phyloP scores from a whole-genome alignment of 2,329 filamentous ascomycete genomes.

The Talaromyces funiculosus region DNA sequence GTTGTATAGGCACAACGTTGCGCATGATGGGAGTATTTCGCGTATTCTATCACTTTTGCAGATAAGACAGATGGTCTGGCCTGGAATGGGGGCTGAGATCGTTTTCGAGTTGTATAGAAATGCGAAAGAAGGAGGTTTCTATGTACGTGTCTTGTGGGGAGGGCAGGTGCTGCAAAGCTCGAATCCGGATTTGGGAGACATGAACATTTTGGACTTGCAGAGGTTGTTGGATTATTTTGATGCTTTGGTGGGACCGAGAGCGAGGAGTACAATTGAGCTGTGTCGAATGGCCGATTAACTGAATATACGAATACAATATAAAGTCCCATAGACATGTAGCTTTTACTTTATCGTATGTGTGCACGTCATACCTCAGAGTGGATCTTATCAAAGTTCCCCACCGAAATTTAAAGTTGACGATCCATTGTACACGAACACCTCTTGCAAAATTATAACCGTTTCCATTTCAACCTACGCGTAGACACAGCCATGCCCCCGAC shows the following conservation, averaged over 20 bases:
- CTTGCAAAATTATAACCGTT: no score
- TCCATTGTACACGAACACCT: background rate
- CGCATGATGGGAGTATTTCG: constrained; percentile 70
- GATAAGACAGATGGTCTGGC: constrained; percentile 73
- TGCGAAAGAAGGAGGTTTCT: constrained; percentile 38
- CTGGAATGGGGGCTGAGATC: constrained; percentile 73
- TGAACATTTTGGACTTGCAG: constrained; percentile 66
- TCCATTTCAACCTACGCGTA: no score
- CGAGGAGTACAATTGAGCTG: constrained; percentile 20
- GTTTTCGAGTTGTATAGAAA: constrained; percentile 67
- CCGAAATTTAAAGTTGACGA: constrained; percentile 2
- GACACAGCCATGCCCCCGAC: constrained; percentile 10
- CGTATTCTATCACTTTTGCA: constrained; percentile 65
- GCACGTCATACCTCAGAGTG: background rate
- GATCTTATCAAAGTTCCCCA: background rate
- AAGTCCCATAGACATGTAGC: no score
- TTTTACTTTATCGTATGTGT: no score
- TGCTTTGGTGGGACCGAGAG: constrained; percentile 56
- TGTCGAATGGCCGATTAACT: background rate
- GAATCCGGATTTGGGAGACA: constrained; percentile 59
- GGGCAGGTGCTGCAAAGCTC: constrained; percentile 63
- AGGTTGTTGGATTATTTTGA: constrained; percentile 65
- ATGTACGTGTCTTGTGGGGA: constrained; percentile 64
- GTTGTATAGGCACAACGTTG: constrained; percentile 69
- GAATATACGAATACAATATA: no score